Evolutionary conservation across 306 rosid genomes (phyloP), one percentile per base, ranked within the genome.

Genomic region (Cyclanthera cordifolia): DNA sequence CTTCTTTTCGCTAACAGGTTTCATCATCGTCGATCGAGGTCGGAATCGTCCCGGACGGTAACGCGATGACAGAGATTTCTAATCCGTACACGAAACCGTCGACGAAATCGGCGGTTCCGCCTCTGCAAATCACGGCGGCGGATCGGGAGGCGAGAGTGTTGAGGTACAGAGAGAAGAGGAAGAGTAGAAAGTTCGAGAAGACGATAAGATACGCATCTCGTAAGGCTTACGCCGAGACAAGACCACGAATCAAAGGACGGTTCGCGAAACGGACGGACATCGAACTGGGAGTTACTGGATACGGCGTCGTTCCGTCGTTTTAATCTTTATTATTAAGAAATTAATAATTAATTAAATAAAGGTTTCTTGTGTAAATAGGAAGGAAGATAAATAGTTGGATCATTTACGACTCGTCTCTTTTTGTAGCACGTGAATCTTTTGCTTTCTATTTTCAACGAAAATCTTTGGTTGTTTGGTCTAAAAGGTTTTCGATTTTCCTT

Each of bases 151-250:
- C 96, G 13, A 84, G 91, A 76, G 98, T 93, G 45, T 59, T 93
- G 83, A 93, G 98, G 90, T 93, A 93, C 80, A 86, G 87, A 41
- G 96, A 93, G 85, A 93, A 93, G 86, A 85, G 98, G 77, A 93
- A 93, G 96, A 93, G 86, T 70, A 37, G 98, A 34, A 93, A 86
- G 79, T 93, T 93, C 84, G 90, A 89, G 90, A 93, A 93, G 88
- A 93, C 96, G 12, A 89, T 93, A 41, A 94, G 98, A 0, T 93
- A 93, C 45, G 96, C 98, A 3, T 93, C 98, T 0, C 72, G 98
- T 30, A 93, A 93, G 66, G 98, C 98, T 0, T 93, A 93, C 53
- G 98, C 98, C 0, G 98, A 93, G 74, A 86, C 94, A 6, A 82
- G 98, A 74, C 98, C 98, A 0, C 80, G 98, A 75, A 86, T 93